A percentile compares a stretch with the other conserved stretches of the same genome.
phyloP scores from a whole-genome alignment of 148 eudicot species.

The Agrostemma githago region DNA sequence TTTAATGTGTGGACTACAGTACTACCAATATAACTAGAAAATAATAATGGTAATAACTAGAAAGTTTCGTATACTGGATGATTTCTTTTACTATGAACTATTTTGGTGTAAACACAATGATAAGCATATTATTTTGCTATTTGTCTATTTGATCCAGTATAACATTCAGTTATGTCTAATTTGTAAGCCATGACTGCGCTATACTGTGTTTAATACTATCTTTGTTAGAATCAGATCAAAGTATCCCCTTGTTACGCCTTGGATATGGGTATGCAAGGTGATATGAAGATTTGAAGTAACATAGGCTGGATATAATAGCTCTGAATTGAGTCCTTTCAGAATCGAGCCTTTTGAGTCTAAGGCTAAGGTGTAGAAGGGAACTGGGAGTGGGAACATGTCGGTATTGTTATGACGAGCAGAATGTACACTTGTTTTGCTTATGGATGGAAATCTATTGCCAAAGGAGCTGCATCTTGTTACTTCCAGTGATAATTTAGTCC shows the following conservation, averaged over 20 bases:
- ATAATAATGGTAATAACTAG: neutral
- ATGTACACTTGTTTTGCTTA: neutral
- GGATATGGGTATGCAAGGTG: neutral
- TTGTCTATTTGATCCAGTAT: neutral
- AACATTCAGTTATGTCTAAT: slow-evolving; percentile 11
- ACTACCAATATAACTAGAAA: neutral
- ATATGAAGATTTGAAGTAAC: neutral
- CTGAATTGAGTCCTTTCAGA: slow-evolving; percentile 1
- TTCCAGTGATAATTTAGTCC: neutral
- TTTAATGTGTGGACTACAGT: neutral
- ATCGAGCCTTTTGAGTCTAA: neutral
- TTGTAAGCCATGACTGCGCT: neutral
- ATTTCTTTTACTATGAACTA: neutral
- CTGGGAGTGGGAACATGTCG: neutral
- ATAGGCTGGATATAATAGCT: neutral
- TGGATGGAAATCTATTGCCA: neutral
- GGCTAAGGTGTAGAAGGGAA: neutral
- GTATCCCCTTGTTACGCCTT: neutral
- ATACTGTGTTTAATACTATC: neutral
- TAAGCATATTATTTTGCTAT: neutral
- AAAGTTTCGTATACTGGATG: neutral
- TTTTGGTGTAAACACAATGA: neutral
- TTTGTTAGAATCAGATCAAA: neutral
- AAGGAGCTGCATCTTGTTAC: neutral
- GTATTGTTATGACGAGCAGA: neutral